These are phyloP conservation scores for Cladochytrium replicatum DNA, from an alignment of 192 early-diverging fungal species.

Conservation along the genomic window DNA sequence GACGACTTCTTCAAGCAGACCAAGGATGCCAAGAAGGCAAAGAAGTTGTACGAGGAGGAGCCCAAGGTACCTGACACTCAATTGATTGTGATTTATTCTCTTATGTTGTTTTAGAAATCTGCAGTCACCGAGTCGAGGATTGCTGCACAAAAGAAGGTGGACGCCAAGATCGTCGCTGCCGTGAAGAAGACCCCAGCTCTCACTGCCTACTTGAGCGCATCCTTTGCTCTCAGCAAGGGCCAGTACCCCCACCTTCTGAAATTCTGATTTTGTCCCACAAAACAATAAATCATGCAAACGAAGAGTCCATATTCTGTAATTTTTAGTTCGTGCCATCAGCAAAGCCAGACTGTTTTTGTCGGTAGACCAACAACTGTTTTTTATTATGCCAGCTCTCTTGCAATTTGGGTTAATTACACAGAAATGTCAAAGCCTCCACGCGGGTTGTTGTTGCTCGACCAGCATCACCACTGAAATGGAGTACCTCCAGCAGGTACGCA, in stretches of 20 bases:
- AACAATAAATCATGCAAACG: background rate
- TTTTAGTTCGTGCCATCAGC: too few relatives aligned
- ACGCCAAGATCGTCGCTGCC: slow-evolving; percentile 69
- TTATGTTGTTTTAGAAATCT: slow-evolving; percentile 50
- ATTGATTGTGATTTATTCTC: background rate
- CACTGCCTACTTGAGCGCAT: slow-evolving; percentile 74
- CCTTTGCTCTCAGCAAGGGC: slow-evolving; percentile 90
- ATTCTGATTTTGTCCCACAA: slow-evolving; percentile 61
- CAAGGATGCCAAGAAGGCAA: slow-evolving; percentile 57
- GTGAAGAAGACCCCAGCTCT: slow-evolving; percentile 81
- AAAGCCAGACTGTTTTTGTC: too few relatives aligned
- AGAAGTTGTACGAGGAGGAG: slow-evolving; percentile 15
- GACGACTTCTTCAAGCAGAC: slow-evolving; percentile 90
- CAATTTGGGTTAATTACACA: too few relatives aligned
- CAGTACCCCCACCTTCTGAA: slow-evolving; percentile 92
- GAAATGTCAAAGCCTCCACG: too few relatives aligned
- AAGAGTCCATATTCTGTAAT: too few relatives aligned
- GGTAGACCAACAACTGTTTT: too few relatives aligned
- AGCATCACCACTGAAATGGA: too few relatives aligned
- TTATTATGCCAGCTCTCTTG: too few relatives aligned
- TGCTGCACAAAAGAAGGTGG: slow-evolving; percentile 84
- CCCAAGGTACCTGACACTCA: background rate
- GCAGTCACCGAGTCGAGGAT: slow-evolving; percentile 65
- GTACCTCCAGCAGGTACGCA: too few relatives aligned
- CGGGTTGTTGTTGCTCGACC: too few relatives aligned